Evolutionary conservation across 1,284 basidiomycete genomes (phyloP), one percentile per base, ranked within the genome.

Genomic region (Meripilus lineatus): DNA sequence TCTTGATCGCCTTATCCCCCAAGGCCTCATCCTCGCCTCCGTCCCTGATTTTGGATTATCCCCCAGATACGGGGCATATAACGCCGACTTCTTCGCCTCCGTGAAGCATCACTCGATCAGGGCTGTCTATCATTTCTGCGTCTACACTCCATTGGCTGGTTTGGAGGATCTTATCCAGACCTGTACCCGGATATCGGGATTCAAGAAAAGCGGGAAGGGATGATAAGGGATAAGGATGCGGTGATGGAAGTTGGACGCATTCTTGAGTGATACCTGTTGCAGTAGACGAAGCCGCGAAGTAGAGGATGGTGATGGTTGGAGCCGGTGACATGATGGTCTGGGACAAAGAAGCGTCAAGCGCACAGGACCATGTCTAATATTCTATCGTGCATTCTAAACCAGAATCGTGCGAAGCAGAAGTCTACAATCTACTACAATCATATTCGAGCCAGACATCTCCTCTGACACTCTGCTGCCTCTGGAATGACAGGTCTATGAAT

Each of bases 1-100:
- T n/a, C n/a, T n/a, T n/a, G n/a, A n/a, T n/a, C n/a, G n/a, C n/a
- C n/a, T n/a, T n/a, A n/a, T n/a, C n/a, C n/a, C n/a, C n/a, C n/a
- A n/a, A n/a, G n/a, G n/a, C n/a, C n/a, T n/a, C n/a, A n/a, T n/a
- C n/a, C n/a, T n/a, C n/a, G n/a, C n/a, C n/a, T n/a, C n/a, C n/a
- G n/a, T n/a, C n/a, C n/a, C n/a, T n/a, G n/a, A n/a, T n/a, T n/a
- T 4, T 25, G 30, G 8, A 13, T 32, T 46, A 89, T 20, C 86
- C 86, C 5, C 89, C 89, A 43, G 84, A 88, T 1, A 91, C 88
- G 4, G 86, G 89, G 52, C 84, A 86, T 38, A 92, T 90, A 24
- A 89, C 72, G 17, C 82, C 87, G 3, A 90, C 77, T 54, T 87
- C 83, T 59, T 91, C 85, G 11, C 86, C 87, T 7, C 84, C 84